Evolutionary conservation across 2,329 filamentous ascomycete genomes (phyloP), one percentile per base, ranked within the genome.

Genomic region (Exophiala lecanii-corni): DNA sequence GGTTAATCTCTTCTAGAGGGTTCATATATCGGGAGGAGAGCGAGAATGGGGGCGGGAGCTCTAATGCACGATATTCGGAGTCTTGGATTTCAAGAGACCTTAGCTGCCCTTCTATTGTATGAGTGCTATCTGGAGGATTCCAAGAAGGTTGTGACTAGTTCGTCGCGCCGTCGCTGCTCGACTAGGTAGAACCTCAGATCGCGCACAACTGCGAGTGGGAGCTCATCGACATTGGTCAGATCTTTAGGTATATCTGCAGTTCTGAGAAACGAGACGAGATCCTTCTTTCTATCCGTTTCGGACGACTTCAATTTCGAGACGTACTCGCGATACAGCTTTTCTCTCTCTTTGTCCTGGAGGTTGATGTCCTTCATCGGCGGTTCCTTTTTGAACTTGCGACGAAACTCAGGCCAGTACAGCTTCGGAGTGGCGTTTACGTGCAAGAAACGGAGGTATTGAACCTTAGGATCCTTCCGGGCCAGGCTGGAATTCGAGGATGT

Each of bases 371-470:
- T 70, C 84, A 98, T 89, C 39, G 82, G 76, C 0, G 77, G 65
- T 51, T 94, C 89, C 53, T 84, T 89, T 53, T 84, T 84, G 65
- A 81, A 92, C 61, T 96, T 98, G 23, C 92, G 76, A 57, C 86
- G 88, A 67, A 98, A 98, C 62, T 98, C 92, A 0, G 87, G 84
- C 92, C 92, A 98, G 71, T 94, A 98, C 1, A 98, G 74, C 66
- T 95, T 97, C 0, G 87, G 84, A 0, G 83, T 92, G 0, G 89
- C 91, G 54, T 88, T 78, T 36, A 83, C 78, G 51, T 91, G 81
- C 20, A 98, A 71, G 51, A 98, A 84, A 0, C 78, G 76, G 47
- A 97, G 69, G 62, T 94, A 98, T 1, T 83, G 80, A 52, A 95
- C 84, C 35, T 77, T 74, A 1, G 92, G 91, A 57, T 97, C 89